Conservation (phyloP, 176 grass and related monocot species). For the Avena atlantica region DNA sequence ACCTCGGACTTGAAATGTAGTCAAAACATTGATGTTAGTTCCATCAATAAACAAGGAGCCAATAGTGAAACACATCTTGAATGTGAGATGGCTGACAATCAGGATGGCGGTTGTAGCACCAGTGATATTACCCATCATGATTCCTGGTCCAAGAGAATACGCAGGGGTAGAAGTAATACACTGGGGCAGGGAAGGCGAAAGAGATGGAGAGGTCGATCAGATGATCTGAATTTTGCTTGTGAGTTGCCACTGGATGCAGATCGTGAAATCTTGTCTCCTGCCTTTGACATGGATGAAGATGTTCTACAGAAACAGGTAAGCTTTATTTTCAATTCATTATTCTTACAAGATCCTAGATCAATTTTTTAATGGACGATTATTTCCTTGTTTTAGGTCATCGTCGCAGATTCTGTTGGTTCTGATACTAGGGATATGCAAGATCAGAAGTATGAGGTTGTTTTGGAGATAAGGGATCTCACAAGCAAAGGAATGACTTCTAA, state of each 20-base stretch:
- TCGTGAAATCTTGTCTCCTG: conserved; percentile 34
- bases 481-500: conserved; percentile 84
- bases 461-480: conserved; percentile 86
- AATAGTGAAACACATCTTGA: conserved; percentile 60
- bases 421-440: conserved; percentile 49
- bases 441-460: conserved; percentile 78
- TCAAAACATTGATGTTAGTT: conserved; percentile 54
- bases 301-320: conserved; percentile 52
- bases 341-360: neutral
- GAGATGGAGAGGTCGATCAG: conserved; percentile 88
- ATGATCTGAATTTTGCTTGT: conserved; percentile 58
- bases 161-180: conserved; percentile 76
- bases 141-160: conserved; percentile 71
- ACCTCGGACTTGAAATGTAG: conserved; percentile 55
- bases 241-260: conserved; percentile 42
- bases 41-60: conserved; percentile 38
- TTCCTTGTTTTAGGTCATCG: conserved; percentile 49
- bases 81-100: conserved; percentile 55
- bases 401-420: conserved; percentile 36
- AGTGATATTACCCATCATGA: conserved; percentile 78
- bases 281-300: conserved; percentile 48
- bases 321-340: conserved; percentile 43
- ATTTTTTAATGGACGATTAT: conserved; percentile 34
- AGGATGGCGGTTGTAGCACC: conserved; percentile 80
- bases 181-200: conserved; percentile 74